These are phyloP conservation scores for Fusarium subtropicale DNA, from an alignment of 2,329 filamentous ascomycete genomes.

Conservation along the genomic window DNA sequence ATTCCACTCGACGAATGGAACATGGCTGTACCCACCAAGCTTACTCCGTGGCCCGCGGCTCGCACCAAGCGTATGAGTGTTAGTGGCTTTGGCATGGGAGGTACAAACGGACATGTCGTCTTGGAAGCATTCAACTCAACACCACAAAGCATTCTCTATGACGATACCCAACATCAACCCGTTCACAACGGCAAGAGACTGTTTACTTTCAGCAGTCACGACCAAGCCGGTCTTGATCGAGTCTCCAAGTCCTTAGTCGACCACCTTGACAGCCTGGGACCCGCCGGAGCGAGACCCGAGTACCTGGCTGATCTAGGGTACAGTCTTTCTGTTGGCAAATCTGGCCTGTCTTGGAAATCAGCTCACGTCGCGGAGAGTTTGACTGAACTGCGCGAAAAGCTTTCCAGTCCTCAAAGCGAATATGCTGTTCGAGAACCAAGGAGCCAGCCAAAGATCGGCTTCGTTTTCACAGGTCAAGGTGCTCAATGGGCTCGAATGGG, in stretches of 20 bases:
- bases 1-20: neutral
- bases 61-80: neutral
- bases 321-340: neutral
- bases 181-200: neutral
- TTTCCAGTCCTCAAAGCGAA: neutral
- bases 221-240: neutral
- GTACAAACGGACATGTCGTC: neutral
- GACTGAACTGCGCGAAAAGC: neutral
- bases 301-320: neutral
- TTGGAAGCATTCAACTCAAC: neutral
- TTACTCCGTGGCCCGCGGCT: neutral
- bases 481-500: constrained; percentile 25
- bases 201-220: neutral
- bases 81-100: neutral
- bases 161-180: neutral
- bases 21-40: neutral
- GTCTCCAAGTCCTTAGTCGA: neutral
- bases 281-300: neutral
- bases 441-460: neutral
- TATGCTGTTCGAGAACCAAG: neutral
- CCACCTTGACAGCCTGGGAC: neutral
- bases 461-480: constrained; percentile 28
- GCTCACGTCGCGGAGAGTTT: neutral
- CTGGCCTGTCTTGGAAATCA: neutral
- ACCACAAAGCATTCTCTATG: neutral